A percentile compares a stretch with the other conserved stretches of the same genome.
phyloP scores from a whole-genome alignment of 2,329 filamentous ascomycete species.

The Diplodia intermedia region DNA sequence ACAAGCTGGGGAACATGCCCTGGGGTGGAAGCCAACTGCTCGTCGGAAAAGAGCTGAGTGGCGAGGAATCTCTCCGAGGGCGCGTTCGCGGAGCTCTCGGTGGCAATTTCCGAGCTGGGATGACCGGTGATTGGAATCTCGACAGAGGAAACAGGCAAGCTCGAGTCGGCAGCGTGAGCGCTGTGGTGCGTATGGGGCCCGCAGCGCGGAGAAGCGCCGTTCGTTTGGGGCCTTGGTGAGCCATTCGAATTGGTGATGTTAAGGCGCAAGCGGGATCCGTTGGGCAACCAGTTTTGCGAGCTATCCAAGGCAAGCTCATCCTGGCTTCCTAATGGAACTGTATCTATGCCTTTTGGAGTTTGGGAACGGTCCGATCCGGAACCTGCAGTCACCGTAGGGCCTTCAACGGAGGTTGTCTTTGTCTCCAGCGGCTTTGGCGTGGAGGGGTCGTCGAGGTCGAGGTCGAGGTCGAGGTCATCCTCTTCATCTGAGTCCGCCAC shows the following conservation, averaged over 20 bases:
- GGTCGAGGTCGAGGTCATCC: conserved; percentile 41
- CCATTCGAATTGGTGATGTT: not conserved
- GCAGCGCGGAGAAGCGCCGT: not conserved
- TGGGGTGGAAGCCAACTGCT: not conserved
- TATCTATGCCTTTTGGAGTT: not conserved
- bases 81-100: not conserved
- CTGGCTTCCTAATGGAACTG: conserved; percentile 1
- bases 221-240: not conserved
- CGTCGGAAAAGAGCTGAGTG: conserved; percentile 20
- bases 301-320: conserved; percentile 27
- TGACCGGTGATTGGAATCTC: not conserved
- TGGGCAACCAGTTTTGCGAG: conserved; percentile 2
- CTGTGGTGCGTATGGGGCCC: not conserved
- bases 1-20: not conserved
- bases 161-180: not conserved
- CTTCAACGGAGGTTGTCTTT: not conserved
- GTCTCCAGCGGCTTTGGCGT: not conserved
- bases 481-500: conserved; percentile 61
- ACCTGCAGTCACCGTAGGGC: not conserved
- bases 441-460: not conserved
- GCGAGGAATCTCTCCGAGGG: conserved; percentile 3
- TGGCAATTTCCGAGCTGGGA: not conserved
- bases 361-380: not conserved
- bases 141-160: not conserved
- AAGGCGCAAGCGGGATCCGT: not conserved